These are phyloP conservation scores for Colletotrichum gloeosporioides DNA, from an alignment of 2,329 filamentous ascomycete genomes.

Conservation along the genomic window DNA sequence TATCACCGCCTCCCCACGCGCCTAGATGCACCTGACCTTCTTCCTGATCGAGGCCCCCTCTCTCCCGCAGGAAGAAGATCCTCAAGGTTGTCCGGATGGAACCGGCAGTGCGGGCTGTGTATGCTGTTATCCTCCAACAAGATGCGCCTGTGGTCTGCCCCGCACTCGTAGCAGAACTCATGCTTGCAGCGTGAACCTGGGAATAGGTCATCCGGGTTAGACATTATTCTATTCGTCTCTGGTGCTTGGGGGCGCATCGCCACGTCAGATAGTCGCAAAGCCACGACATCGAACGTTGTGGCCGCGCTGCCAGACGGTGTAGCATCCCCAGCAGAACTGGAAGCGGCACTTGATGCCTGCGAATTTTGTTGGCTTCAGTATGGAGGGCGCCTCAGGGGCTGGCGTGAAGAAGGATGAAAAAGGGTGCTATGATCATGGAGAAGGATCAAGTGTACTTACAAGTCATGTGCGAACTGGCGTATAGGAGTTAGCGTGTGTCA, in stretches of 20 bases:
- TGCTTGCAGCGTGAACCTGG: slow-evolving; percentile 33
- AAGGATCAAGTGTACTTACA: slow-evolving; percentile 36
- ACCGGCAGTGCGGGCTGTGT: slow-evolving; percentile 34
- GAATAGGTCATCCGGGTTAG: neutral
- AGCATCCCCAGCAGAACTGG: slow-evolving; percentile 41
- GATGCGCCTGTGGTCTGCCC: slow-evolving; percentile 36
- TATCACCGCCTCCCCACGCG: neutral
- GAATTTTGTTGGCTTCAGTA: slow-evolving; percentile 2
- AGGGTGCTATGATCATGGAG: neutral
- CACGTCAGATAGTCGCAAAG: neutral
- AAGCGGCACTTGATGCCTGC: slow-evolving; percentile 38
- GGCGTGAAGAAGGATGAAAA: neutral
- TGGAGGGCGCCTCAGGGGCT: neutral
- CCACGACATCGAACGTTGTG: slow-evolving; percentile 23
- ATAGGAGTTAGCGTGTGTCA: slow-evolving; percentile 24
- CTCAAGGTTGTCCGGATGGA: slow-evolving; percentile 29
- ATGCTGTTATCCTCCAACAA: slow-evolving; percentile 35
- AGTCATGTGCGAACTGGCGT: slow-evolving; percentile 42
- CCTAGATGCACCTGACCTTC: neutral
- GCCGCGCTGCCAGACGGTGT: slow-evolving; percentile 18
- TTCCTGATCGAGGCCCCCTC: neutral
- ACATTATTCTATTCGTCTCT: neutral
- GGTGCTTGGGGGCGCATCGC: neutral
- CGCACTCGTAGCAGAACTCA: slow-evolving; percentile 40
- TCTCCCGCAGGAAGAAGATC: neutral